A percentile compares a stretch with the other conserved stretches of the same genome.
These are phyloP conservation scores for Sporothrix mexicana DNA, from an alignment of 2,329 filamentous ascomycete genomes.

Conservation along the genomic window DNA sequence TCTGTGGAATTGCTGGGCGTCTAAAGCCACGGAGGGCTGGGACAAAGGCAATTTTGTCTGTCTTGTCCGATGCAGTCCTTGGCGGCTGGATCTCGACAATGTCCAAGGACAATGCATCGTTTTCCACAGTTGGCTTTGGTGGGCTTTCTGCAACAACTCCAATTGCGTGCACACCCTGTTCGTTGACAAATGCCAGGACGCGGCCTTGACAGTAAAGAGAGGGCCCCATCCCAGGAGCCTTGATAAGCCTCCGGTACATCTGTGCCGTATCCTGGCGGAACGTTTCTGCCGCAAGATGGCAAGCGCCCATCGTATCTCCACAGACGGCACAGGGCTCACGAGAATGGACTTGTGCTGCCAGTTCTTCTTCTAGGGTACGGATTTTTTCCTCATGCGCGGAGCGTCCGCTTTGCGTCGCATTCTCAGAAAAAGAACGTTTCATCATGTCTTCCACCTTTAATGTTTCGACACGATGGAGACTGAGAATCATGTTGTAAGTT, in stretches of 20 bases:
- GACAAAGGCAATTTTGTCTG: conserved; percentile 86
- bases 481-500: conserved; percentile 99
- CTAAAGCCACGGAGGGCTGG: conserved; percentile 72
- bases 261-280: conserved; percentile 81
- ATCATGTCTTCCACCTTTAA: conserved; percentile 99
- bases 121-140: conserved; percentile 60
- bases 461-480: conserved; percentile 90
- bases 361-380: conserved; percentile 85
- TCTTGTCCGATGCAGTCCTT: conserved; percentile 72
- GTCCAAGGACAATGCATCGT: conserved; percentile 70
- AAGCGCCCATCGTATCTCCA: conserved; percentile 77
- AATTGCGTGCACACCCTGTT: conserved; percentile 80
- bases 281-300: conserved; percentile 81
- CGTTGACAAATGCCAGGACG: conserved; percentile 76
- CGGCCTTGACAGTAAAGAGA: conserved; percentile 78
- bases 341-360: conserved; percentile 77
- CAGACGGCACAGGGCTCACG: conserved; percentile 83
- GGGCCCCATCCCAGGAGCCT: conserved; percentile 76
- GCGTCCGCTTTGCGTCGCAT: conserved; percentile 90
- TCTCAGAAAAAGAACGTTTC: conserved; percentile 98
- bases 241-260: conserved; percentile 75
- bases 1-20: conserved; percentile 66
- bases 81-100: conserved; percentile 77
- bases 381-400: conserved; percentile 97
- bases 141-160: conserved; percentile 67